phyloP scores from a whole-genome alignment of 345 rosid genomes.

The Populus ilicifolia region DNA sequence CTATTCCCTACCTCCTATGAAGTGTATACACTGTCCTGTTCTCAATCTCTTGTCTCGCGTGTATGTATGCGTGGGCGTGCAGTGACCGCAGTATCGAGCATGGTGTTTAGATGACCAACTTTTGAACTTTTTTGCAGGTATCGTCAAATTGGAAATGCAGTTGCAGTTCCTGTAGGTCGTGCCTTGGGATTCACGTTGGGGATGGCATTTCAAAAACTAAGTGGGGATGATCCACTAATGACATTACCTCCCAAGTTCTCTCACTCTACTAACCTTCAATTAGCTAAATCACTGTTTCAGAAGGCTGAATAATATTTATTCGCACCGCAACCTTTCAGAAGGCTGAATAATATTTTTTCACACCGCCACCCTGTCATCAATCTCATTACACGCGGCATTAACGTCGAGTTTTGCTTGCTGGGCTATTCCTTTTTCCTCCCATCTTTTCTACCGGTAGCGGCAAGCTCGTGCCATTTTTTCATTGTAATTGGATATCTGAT shows the following conservation, averaged over 20 bases:
- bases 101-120: not conserved
- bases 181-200: conserved; percentile 78
- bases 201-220: conserved; percentile 50
- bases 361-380: not conserved
- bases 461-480: no score
- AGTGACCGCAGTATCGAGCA: not conserved
- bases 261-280: conserved; percentile 50
- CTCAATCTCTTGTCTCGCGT: no score
- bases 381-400: no score
- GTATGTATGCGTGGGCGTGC: no score
- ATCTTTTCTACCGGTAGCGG: no score
- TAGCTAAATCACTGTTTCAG: conserved; percentile 20
- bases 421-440: no score
- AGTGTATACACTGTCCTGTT: not conserved
- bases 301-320: not conserved
- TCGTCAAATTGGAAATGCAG: conserved; percentile 88
- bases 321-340: not conserved
- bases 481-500: no score
- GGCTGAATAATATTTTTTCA: not conserved
- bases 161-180: conserved; percentile 72
- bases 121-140: conserved; percentile 42
- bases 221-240: conserved; percentile 47
- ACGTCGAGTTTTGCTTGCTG: no score
- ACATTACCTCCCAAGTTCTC: conserved; percentile 72
- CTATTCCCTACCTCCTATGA: no score